Conservation (phyloP, 306 rosid genomes). For the Gynostemma pentaphyllum region DNA sequence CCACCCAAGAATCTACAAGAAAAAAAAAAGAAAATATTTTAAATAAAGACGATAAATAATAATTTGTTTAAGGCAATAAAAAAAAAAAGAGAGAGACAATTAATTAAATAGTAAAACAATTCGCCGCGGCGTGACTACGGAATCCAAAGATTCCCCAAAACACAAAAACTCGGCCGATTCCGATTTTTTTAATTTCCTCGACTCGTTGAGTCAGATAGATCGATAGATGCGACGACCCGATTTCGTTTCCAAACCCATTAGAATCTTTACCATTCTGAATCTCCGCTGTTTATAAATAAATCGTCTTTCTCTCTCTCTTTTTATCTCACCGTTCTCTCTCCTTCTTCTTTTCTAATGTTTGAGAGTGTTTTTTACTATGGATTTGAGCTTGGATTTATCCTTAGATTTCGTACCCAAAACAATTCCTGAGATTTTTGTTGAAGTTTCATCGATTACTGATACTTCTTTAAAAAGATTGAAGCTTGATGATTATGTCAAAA, state of each 20-base stretch:
- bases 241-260: constrained; percentile 25
- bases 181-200: constrained; percentile 6
- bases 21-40: not conserved
- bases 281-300: constrained; percentile 27
- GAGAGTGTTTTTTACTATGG: constrained; percentile 22
- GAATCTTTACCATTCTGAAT: constrained; percentile 35
- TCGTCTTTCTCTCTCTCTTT: constrained; percentile 21
- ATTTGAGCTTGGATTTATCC: constrained; percentile 42
- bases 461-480: constrained; percentile 20
- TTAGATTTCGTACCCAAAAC: constrained; percentile 39
- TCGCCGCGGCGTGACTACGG: constrained; percentile 40
- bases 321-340: constrained; percentile 18
- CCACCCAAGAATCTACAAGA: constrained; percentile 28
- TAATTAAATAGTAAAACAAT: constrained; percentile 5
- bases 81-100: not conserved
- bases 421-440: constrained; percentile 31
- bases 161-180: constrained; percentile 6
- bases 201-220: constrained; percentile 23
- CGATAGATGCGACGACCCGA: constrained; percentile 64
- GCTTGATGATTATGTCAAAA: constrained; percentile 31
- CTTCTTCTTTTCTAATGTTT: constrained; percentile 11
- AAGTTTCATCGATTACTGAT: constrained; percentile 28
- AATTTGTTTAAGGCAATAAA: not conserved
- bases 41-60: not conserved
- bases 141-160: constrained; percentile 38